These are phyloP conservation scores for Stephanodiscus triporus DNA, from an alignment of 108 stramenopile genomes.

Conservation along the genomic window DNA sequence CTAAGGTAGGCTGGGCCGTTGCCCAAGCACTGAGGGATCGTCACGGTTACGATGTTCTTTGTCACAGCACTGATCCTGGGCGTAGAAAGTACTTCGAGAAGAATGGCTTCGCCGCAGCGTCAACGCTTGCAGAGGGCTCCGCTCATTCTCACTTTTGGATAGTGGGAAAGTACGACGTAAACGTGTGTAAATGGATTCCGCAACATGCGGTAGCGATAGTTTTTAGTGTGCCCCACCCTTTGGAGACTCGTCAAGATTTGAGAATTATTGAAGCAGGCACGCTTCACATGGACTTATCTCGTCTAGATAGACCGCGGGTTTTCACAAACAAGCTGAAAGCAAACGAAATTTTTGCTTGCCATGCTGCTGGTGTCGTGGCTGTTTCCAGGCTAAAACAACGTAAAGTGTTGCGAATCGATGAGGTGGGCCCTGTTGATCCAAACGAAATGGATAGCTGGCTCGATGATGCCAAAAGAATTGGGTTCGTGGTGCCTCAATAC, in stretches of 20 bases:
- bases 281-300: constrained; percentile 51
- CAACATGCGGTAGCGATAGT: constrained; percentile 51
- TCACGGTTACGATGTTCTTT: constrained; percentile 50
- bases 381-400: constrained; percentile 35
- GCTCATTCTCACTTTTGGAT: constrained; percentile 51
- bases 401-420: constrained; percentile 38
- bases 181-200: constrained; percentile 44
- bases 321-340: constrained; percentile 59
- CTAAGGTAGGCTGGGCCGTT: constrained; percentile 67
- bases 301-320: constrained; percentile 50
- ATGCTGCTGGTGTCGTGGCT: constrained; percentile 57
- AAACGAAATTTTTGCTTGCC: constrained; percentile 64
- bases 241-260: constrained; percentile 39
- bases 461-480: constrained; percentile 45
- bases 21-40: constrained; percentile 52
- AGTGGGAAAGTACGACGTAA: constrained; percentile 55
- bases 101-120: constrained; percentile 49
- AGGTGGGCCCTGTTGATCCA: constrained; percentile 56
- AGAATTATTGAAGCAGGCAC: constrained; percentile 60
- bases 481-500: constrained; percentile 43
- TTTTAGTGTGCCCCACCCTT: constrained; percentile 57
- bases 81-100: constrained; percentile 43
- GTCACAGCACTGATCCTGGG: constrained; percentile 52
- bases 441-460: constrained; percentile 57
- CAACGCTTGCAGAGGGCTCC: constrained; percentile 46